Evolutionary conservation across 78 protist genomes (phyloP).

Genomic region (Capsaspora owczarzaki): DNA sequence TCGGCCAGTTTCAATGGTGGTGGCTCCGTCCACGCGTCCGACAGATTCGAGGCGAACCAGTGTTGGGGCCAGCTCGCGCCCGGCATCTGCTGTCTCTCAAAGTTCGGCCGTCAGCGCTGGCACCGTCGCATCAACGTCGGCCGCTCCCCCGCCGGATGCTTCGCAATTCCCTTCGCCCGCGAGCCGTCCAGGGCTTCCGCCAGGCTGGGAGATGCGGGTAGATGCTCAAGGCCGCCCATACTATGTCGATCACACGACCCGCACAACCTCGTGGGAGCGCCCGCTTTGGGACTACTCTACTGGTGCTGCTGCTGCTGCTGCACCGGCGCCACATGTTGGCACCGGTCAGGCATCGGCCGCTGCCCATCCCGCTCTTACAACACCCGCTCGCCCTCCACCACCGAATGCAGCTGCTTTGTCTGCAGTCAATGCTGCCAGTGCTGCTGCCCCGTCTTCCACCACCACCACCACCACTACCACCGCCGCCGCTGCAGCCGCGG

Average conservation of each 20-base stretch:
- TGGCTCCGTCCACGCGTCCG: no score
- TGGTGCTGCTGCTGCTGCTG: background rate
- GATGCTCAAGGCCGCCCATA: slow-evolving; percentile 39
- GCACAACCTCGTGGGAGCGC: slow-evolving; percentile 36
- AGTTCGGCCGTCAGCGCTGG: no score
- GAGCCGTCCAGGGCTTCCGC: background rate
- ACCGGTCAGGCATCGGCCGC: background rate
- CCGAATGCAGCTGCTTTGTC: background rate
- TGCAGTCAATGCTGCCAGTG: background rate
- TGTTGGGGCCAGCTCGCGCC: no score
- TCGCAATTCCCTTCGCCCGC: no score
- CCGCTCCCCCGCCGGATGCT: no score
- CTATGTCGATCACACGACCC: slow-evolving; percentile 48
- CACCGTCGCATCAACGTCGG: no score
- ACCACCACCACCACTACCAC: background rate
- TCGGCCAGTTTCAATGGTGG: no score
- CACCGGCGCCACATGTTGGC: background rate
- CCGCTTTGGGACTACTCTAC: slow-evolving; percentile 15
- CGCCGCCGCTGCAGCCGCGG: background rate
- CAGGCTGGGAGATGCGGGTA: slow-evolving; percentile 40
- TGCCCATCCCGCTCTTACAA: background rate
- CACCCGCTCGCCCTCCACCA: background rate
- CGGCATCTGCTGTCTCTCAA: no score
- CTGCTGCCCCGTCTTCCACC: background rate
- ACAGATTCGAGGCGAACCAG: no score